These are phyloP conservation scores for Zelonia costaricensis DNA, from an alignment of 208 protist species.

Conservation along the genomic window DNA sequence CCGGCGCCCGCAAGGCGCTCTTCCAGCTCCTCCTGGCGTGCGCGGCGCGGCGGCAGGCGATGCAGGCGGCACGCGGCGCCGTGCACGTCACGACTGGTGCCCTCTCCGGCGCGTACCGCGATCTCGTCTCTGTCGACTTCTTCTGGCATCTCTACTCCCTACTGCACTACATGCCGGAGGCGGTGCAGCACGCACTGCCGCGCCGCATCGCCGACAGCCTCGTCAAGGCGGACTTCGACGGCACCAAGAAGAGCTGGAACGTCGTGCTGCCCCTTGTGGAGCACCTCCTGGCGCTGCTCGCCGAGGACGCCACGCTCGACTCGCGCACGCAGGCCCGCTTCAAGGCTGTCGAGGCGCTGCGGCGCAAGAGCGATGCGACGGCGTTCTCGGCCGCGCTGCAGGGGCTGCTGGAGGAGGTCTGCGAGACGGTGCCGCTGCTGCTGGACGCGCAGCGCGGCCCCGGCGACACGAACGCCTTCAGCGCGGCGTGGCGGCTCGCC, in stretches of 20 bases:
- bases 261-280: conserved; percentile 62
- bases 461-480: conserved; percentile 46
- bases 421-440: conserved; percentile 63
- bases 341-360: conserved; percentile 28
- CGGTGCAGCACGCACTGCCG: conserved; percentile 53
- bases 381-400: conserved; percentile 21
- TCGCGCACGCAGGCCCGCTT: conserved; percentile 36
- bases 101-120: conserved; percentile 27
- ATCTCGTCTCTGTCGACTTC: conserved; percentile 68
- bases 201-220: conserved; percentile 65
- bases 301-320: conserved; percentile 60
- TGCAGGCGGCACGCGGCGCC: conserved; percentile 15
- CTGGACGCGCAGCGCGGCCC: conserved; percentile 41
- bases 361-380: conserved; percentile 21
- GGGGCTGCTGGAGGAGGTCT: conserved; percentile 19
- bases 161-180: conserved; percentile 74
- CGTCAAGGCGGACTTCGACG: conserved; percentile 55
- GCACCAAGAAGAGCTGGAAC: conserved; percentile 47
- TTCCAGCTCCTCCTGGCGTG: conserved; percentile 83
- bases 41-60: conserved; percentile 29
- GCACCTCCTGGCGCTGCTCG: conserved; percentile 53
- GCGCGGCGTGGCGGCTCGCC: conserved; percentile 61
- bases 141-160: conserved; percentile 81
- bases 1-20: conserved; percentile 54
- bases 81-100: conserved; percentile 17